Percentiles rank a stretch among this genome's conserved stretches.
Evolutionary conservation across 2,329 filamentous ascomycete genomes (phyloP).

Genomic region (Ophiostoma ips): DNA sequence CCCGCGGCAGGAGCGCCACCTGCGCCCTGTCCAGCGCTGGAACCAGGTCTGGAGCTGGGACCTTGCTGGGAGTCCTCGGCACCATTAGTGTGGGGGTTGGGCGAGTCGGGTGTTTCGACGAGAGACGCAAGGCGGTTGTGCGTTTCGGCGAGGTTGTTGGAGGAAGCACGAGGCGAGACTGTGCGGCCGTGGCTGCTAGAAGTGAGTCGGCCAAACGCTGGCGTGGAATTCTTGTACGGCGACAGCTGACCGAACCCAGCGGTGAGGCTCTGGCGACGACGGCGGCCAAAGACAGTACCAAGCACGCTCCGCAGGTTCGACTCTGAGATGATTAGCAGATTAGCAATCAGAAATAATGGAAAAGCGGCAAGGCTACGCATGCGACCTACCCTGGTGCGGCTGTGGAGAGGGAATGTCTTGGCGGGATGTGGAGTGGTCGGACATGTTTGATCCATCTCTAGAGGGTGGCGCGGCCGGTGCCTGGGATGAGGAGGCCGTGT

Average conservation of each 20-base stretch:
- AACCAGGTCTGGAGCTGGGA: background rate
- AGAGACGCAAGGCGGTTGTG: constrained; percentile 41
- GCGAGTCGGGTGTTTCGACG: constrained; percentile 38
- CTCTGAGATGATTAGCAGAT: background rate
- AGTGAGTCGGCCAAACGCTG: constrained; percentile 45
- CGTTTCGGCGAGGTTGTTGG: constrained; percentile 43
- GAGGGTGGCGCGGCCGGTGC: background rate
- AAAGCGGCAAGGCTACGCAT: too few species aligned
- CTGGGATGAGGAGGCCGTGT: background rate
- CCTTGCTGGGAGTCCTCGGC: background rate
- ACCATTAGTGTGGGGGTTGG: constrained; percentile 20
- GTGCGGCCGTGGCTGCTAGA: constrained; percentile 48
- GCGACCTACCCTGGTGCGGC: constrained; percentile 14
- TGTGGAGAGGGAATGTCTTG: constrained; percentile 9
- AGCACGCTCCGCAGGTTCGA: constrained; percentile 45
- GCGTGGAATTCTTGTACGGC: constrained; percentile 32
- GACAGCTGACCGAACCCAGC: constrained; percentile 45
- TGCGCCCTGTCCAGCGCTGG: background rate
- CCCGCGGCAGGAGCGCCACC: constrained; percentile 28
- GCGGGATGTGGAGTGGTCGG: background rate
- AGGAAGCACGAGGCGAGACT: constrained; percentile 44
- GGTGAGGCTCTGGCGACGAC: constrained; percentile 53
- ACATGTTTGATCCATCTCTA: background rate
- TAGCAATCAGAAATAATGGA: background rate
- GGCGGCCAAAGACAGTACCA: constrained; percentile 54